Evolutionary conservation across 2,329 filamentous ascomycete species (phyloP).

Genomic region (Zymoseptoria ardabiliae): DNA sequence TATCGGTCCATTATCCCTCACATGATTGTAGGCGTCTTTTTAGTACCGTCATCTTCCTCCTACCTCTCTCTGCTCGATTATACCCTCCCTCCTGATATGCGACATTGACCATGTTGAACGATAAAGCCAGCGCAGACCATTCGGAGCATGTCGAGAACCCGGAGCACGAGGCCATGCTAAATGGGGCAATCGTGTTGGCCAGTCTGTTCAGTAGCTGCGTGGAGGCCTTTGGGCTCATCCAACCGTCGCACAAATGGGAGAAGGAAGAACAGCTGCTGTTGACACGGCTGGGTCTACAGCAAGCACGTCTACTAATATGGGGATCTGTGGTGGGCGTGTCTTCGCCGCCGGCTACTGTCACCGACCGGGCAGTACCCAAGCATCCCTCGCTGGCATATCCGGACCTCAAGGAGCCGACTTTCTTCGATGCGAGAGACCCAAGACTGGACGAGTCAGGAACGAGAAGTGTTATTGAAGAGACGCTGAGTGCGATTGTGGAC

Average conservation of each 20-base stretch:
- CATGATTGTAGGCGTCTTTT: neutral
- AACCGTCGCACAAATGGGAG: conserved; percentile 36
- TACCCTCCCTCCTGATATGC: neutral
- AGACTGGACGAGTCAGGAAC: conserved; percentile 35
- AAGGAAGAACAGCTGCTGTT: conserved; percentile 39
- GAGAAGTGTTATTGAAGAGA: conserved; percentile 33
- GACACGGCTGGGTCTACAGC: conserved; percentile 39
- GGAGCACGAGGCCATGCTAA: conserved; percentile 28
- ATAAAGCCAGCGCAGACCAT: conserved; percentile 18
- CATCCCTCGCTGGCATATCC: conserved; percentile 39
- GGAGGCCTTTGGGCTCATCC: conserved; percentile 41
- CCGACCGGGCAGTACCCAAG: conserved; percentile 38
- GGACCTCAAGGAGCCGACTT: conserved; percentile 38
- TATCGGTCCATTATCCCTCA: neutral
- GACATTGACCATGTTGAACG: conserved; percentile 11
- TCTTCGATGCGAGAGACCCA: conserved; percentile 37
- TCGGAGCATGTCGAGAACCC: conserved; percentile 18
- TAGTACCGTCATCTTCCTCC: neutral
- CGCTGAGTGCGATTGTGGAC: conserved; percentile 40
- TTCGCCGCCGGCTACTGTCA: conserved; percentile 37
- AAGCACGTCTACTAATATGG: conserved; percentile 42
- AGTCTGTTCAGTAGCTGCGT: conserved; percentile 42
- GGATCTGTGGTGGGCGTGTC: conserved; percentile 42
- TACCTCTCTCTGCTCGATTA: neutral
- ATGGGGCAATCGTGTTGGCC: conserved; percentile 37